phyloP scores from a whole-genome alignment of 768 basidiomycete genomes.

The Lentinula raphanica region DNA sequence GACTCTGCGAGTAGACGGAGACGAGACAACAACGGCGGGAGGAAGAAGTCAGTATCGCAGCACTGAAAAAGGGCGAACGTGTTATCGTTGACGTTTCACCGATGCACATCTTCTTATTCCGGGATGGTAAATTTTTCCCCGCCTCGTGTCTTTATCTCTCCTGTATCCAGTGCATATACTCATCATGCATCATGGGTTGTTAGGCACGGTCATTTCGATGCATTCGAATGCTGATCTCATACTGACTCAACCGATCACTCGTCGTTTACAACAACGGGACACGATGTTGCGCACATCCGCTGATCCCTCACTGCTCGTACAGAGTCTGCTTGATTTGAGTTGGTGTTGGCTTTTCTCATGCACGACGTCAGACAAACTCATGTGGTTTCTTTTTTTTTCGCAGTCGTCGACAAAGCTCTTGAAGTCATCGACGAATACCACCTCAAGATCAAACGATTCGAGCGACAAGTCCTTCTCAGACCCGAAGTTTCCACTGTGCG shows the following conservation, averaged over 20 bases:
- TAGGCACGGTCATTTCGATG: constrained; percentile 63
- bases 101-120: constrained; percentile 63
- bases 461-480: constrained; percentile 53
- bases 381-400: background rate
- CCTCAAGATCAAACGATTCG: constrained; percentile 54
- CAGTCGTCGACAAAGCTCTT: constrained; percentile 65
- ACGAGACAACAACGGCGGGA: background rate
- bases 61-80: constrained; percentile 49
- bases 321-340: constrained; percentile 62
- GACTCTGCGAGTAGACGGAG: constrained; percentile 7
- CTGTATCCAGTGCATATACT: no score
- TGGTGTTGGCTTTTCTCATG: constrained; percentile 8
- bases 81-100: constrained; percentile 54
- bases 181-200: background rate
- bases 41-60: constrained; percentile 10
- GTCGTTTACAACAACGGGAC: constrained; percentile 53
- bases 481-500: constrained; percentile 59
- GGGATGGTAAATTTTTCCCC: constrained; percentile 56
- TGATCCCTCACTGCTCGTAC: constrained; percentile 65
- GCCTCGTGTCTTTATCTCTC: no score
- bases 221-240: constrained; percentile 38
- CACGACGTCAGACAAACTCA: background rate
- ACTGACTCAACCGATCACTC: constrained; percentile 51
- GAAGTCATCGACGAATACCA: constrained; percentile 70
- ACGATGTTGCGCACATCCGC: constrained; percentile 57